Conservation (phyloP, 768 basidiomycete genomes). For the Boletus bicolor region DNA sequence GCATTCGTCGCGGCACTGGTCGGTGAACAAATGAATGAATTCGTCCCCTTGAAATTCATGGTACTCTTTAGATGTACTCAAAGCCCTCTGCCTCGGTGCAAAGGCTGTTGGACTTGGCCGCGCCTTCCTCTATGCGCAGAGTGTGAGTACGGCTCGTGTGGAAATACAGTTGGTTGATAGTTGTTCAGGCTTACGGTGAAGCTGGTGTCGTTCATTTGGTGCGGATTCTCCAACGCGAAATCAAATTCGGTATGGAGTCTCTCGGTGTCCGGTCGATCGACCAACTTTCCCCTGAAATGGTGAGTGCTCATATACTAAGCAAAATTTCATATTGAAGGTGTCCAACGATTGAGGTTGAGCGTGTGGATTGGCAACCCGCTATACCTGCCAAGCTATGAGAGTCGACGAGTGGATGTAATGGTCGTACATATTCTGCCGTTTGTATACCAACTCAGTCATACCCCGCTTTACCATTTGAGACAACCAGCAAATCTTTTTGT, state of each 20-base stretch:
- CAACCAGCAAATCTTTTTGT: not conserved
- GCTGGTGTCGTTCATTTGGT: constrained; percentile 64
- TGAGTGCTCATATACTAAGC: constrained; percentile 29
- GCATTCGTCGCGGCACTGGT: constrained; percentile 74
- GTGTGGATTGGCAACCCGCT: constrained; percentile 63
- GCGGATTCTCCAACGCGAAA: constrained; percentile 73
- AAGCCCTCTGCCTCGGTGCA: constrained; percentile 88
- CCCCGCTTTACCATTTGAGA: not conserved
- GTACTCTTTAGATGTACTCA: constrained; percentile 62
- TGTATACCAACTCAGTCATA: not conserved
- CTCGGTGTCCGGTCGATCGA: constrained; percentile 64
- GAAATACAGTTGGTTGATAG: constrained; percentile 4
- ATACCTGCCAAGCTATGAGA: constrained; percentile 24
- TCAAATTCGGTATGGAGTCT: constrained; percentile 70
- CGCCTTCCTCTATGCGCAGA: constrained; percentile 82
- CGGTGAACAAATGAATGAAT: constrained; percentile 10
- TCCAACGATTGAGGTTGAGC: constrained; percentile 45
- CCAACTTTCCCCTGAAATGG: constrained; percentile 75
- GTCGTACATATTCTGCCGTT: not conserved
- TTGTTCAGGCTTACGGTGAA: constrained; percentile 65
- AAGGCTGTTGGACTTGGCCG: constrained; percentile 83
- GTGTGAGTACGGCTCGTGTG: constrained; percentile 43
- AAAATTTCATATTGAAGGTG: constrained; percentile 1
- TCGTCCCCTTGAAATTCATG: not conserved
- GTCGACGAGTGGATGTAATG: not conserved